These are phyloP conservation scores for Myriosclerotinia scirpicola DNA, from an alignment of 2,329 filamentous ascomycete species.

Conservation along the genomic window DNA sequence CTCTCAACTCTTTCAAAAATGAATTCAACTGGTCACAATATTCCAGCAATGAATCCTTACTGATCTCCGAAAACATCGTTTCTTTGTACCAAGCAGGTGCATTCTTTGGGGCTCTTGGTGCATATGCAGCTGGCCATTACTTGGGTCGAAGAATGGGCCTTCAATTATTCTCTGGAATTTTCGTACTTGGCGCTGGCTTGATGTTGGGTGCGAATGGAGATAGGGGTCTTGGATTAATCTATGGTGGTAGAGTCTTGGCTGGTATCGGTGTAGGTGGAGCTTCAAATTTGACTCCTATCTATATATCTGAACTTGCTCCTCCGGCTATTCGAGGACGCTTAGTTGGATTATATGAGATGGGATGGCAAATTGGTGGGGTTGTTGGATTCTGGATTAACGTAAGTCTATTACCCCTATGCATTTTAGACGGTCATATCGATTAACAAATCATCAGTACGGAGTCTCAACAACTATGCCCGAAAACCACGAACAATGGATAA, in stretches of 20 bases:
- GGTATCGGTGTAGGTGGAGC: slow-evolving; percentile 35
- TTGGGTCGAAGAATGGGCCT: slow-evolving; percentile 47
- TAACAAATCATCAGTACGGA: slow-evolving; percentile 52
- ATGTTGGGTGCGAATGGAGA: slow-evolving; percentile 57
- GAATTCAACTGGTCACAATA: slow-evolving; percentile 33
- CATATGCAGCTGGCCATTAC: slow-evolving; percentile 20
- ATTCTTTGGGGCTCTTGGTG: slow-evolving; percentile 29
- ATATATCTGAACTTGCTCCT: slow-evolving; percentile 60
- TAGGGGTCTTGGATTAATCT: slow-evolving; percentile 24
- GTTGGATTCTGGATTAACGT: slow-evolving; percentile 65
- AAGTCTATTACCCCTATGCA: slow-evolving; percentile 34
- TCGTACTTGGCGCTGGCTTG: slow-evolving; percentile 68
- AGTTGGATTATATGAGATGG: slow-evolving; percentile 66
- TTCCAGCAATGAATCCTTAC: slow-evolving; percentile 26
- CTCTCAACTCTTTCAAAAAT: slow-evolving; percentile 31
- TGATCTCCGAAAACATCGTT: slow-evolving; percentile 35
- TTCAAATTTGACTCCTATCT: slow-evolving; percentile 63
- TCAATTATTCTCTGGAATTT: slow-evolving; percentile 60
- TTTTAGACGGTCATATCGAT: background rate
- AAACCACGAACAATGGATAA: slow-evolving; percentile 40
- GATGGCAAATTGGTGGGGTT: slow-evolving; percentile 62
- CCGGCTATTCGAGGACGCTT: slow-evolving; percentile 46
- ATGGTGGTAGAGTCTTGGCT: slow-evolving; percentile 33
- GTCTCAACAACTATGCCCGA: slow-evolving; percentile 45
- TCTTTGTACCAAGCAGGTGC: slow-evolving; percentile 37